These are phyloP conservation scores for Ambrosiella xylebori DNA, from an alignment of 2,329 filamentous ascomycete species.

Conservation along the genomic window DNA sequence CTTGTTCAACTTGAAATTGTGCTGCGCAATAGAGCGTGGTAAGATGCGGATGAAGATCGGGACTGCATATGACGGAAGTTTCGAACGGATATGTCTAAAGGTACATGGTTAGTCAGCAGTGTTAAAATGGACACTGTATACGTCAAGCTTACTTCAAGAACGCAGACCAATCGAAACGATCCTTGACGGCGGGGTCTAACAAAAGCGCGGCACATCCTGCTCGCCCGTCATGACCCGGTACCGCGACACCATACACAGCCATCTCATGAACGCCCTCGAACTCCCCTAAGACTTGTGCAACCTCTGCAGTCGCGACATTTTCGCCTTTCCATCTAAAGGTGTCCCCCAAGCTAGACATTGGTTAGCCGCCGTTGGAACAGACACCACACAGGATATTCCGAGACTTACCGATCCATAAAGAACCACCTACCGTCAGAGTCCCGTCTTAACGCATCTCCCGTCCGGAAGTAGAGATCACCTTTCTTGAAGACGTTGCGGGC, in stretches of 20 bases:
- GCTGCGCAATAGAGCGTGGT: slow-evolving; percentile 39
- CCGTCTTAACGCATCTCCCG: slow-evolving; percentile 47
- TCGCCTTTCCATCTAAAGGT: slow-evolving; percentile 62
- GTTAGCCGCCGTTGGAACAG: not conserved
- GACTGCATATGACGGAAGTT: slow-evolving; percentile 56
- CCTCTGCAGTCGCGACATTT: slow-evolving; percentile 51
- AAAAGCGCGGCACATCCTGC: slow-evolving; percentile 47
- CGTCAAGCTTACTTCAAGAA: slow-evolving; percentile 31
- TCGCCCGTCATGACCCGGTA: slow-evolving; percentile 50
- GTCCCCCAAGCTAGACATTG: slow-evolving; percentile 38
- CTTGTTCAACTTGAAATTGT: slow-evolving; percentile 72
- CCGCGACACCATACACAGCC: slow-evolving; percentile 50
- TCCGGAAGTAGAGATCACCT: slow-evolving; percentile 52
- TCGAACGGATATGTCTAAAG: slow-evolving; percentile 32
- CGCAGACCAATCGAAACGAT: slow-evolving; percentile 39
- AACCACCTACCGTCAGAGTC: slow-evolving; percentile 49
- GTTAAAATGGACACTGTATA: not conserved
- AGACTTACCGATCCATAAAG: slow-evolving; percentile 37
- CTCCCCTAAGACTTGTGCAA: slow-evolving; percentile 43
- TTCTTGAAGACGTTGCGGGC: slow-evolving; percentile 45
- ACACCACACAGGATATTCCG: not conserved
- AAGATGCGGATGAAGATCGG: slow-evolving; percentile 55
- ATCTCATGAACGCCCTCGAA: slow-evolving; percentile 44
- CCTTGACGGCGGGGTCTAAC: slow-evolving; percentile 31
- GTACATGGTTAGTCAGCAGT: not conserved